A percentile compares a stretch with the other conserved stretches of the same genome.
phyloP scores from a whole-genome alignment of 306 rosid species.

The Fragaria vesca region DNA sequence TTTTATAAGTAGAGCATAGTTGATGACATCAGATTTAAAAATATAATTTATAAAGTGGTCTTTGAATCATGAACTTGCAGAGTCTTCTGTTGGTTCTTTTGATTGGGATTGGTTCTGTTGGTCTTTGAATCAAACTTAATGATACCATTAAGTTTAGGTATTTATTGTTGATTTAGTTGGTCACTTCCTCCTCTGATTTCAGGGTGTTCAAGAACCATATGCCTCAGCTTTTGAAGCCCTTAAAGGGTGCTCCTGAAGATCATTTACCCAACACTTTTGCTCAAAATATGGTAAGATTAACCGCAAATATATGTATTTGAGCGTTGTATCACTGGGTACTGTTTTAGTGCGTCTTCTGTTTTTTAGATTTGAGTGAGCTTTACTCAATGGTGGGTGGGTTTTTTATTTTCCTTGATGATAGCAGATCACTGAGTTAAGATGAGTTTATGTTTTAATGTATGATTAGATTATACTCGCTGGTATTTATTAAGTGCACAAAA shows the following conservation, averaged over 20 bases:
- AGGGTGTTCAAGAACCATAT: slow-evolving; percentile 84
- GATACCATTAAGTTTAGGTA: not conserved
- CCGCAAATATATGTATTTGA: not conserved
- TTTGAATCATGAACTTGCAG: not conserved
- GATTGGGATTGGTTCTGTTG: not conserved
- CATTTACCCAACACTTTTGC: slow-evolving; percentile 39
- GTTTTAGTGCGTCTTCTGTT: not conserved
- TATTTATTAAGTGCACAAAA: too few species aligned
- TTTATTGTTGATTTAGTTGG: not conserved
- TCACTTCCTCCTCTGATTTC: slow-evolving; percentile 23
- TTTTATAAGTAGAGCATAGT: not conserved
- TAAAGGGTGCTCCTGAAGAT: slow-evolving; percentile 52
- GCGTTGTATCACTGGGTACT: not conserved
- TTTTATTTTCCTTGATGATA: too few species aligned
- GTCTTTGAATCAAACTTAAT: too few species aligned
- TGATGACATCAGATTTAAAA: not conserved
- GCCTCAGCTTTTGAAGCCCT: slow-evolving; percentile 61
- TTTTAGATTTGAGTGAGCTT: slow-evolving; percentile 1
- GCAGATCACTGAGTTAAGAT: not conserved
- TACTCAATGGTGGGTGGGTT: not conserved
- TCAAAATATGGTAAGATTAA: slow-evolving; percentile 66
- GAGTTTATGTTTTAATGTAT: not conserved
- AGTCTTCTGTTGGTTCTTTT: not conserved
- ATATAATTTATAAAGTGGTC: not conserved
- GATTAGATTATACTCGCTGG: not conserved